A percentile compares a stretch with the other conserved stretches of the same genome.
phyloP scores from a whole-genome alignment of 106 monocot genomes.

The Dendrobium officinale region DNA sequence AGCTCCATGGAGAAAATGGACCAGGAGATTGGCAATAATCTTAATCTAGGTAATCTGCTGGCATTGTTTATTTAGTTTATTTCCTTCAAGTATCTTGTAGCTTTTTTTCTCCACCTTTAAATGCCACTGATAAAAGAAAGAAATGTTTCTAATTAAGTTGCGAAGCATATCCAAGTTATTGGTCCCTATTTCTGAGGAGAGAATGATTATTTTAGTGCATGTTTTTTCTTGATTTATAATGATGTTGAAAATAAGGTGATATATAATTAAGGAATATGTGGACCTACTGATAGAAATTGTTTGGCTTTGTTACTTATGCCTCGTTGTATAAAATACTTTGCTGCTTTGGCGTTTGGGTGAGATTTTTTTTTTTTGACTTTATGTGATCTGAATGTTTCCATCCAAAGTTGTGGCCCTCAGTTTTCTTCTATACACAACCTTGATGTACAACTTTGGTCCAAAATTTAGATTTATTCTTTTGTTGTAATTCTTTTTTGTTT shows the following conservation, averaged over 20 bases:
- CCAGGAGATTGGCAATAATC: slow-evolving; percentile 31
- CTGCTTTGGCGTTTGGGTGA: too few relatives aligned
- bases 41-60: neutral
- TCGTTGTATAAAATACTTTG: too few relatives aligned
- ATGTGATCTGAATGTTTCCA: too few relatives aligned
- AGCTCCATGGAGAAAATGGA: slow-evolving; percentile 49
- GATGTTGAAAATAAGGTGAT: neutral
- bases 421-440: too few relatives aligned
- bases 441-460: neutral
- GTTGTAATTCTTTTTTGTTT: neutral
- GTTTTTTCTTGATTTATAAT: neutral
- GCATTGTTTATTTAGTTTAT: neutral
- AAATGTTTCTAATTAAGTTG: neutral
- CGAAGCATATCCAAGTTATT: neutral
- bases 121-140: neutral
- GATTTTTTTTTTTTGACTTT: too few relatives aligned
- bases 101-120: neutral
- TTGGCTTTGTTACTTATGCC: too few relatives aligned
- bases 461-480: neutral
- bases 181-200: neutral
- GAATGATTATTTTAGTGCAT: neutral
- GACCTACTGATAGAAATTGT: neutral
- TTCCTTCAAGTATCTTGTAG: neutral
- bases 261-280: neutral
- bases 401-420: too few relatives aligned